phyloP scores from a whole-genome alignment of 805 yeast genomes.

The Ogataea neopini region DNA sequence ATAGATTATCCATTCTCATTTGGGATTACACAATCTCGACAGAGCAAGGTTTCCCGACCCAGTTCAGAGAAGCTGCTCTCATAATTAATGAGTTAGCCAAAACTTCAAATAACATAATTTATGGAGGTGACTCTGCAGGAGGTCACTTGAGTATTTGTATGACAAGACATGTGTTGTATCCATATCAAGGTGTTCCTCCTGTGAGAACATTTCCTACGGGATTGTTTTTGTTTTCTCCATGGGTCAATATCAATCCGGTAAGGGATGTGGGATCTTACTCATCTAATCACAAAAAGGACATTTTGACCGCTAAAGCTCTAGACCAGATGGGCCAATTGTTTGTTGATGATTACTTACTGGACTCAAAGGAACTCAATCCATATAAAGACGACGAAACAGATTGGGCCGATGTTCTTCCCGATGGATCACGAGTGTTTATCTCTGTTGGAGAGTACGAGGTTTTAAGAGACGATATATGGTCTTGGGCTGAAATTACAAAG shows the following conservation, averaged over 20 bases:
- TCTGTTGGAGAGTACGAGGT: constrained; percentile 11
- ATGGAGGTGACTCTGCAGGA: constrained; percentile 8
- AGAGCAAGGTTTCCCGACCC: not conserved
- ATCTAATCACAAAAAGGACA: constrained; percentile 7
- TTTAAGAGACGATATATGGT: constrained; percentile 8
- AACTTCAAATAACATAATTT: not conserved
- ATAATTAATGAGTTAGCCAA: constrained; percentile 1
- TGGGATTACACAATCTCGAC: constrained; percentile 2
- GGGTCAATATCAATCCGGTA: constrained; percentile 11
- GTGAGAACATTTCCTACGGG: constrained; percentile 4
- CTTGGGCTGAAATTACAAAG: constrained; percentile 5
- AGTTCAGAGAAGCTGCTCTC: constrained; percentile 2
- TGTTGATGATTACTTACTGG: constrained; percentile 2
- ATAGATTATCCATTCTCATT: constrained; percentile 5
- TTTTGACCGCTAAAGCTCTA: constrained; percentile 4
- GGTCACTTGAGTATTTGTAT: constrained; percentile 5
- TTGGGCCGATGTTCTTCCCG: constrained; percentile 8
- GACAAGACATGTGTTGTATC: constrained; percentile 2
- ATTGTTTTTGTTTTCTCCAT: constrained; percentile 10
- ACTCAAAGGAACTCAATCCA: constrained; percentile 8
- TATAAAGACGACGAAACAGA: constrained; percentile 9
- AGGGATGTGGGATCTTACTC: constrained; percentile 3
- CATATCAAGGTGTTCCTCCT: constrained; percentile 1
- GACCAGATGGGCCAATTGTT: constrained; percentile 11
- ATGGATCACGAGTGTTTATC: constrained; percentile 3